Conservation (phyloP, 371 early-diverging fungal species). For the Mucor racemosus region DNA sequence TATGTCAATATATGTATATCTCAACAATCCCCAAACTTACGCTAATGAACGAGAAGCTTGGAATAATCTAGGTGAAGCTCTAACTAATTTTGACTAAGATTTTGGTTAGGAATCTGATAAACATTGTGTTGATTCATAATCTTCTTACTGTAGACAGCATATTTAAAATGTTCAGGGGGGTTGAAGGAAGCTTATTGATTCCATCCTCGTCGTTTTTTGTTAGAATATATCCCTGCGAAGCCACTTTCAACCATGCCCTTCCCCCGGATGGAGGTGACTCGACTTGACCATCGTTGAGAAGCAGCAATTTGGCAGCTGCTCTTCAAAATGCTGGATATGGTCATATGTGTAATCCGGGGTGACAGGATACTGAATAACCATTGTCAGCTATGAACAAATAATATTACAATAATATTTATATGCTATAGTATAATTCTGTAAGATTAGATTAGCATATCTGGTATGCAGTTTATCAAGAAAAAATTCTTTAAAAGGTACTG, state of each 20-base stretch:
- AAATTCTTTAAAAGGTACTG: neutral
- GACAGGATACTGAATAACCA: neutral
- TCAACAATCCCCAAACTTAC: neutral
- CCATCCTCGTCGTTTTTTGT: slow-evolving; percentile 5
- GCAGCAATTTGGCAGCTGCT: slow-evolving; percentile 1
- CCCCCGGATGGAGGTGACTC: slow-evolving; percentile 17
- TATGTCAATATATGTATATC: neutral
- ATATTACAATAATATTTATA: too few relatives aligned
- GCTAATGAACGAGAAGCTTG: slow-evolving; percentile 20
- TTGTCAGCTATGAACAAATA: too few relatives aligned
- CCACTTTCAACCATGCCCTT: slow-evolving; percentile 7
- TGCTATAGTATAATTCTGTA: neutral
- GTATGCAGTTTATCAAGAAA: neutral
- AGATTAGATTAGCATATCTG: neutral
- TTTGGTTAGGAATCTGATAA: neutral
- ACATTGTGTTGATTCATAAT: neutral
- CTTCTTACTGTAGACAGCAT: slow-evolving; percentile 18
- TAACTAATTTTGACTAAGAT: slow-evolving; percentile 19
- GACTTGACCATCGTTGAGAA: neutral
- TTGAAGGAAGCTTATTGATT: neutral
- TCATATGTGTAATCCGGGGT: neutral
- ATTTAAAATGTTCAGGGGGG: slow-evolving; percentile 11
- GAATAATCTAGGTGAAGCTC: slow-evolving; percentile 15
- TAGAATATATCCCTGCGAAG: slow-evolving; percentile 16
- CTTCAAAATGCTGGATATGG: neutral